A percentile compares a stretch with the other conserved stretches of the same genome.
Evolutionary conservation across 2,329 filamentous ascomycete species (phyloP).

Genomic region (Trichoderma sp.): DNA sequence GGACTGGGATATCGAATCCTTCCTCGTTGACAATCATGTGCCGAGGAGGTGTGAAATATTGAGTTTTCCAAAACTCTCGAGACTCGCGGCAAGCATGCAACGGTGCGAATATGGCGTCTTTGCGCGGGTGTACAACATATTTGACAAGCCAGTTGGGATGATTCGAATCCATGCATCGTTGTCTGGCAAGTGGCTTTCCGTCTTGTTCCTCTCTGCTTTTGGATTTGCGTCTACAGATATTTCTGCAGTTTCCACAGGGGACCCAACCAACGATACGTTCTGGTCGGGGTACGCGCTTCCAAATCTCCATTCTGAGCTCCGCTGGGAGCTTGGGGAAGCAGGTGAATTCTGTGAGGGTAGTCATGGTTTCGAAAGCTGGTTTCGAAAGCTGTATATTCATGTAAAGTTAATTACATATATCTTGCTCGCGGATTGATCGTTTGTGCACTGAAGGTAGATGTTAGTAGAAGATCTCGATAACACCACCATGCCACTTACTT

Average conservation of each 20-base stretch:
- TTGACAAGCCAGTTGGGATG: slow-evolving; percentile 18
- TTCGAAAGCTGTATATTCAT: background rate
- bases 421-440: background rate
- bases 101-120: slow-evolving; percentile 16
- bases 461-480: background rate
- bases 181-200: background rate
- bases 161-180: slow-evolving; percentile 26
- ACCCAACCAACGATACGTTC: slow-evolving; percentile 16
- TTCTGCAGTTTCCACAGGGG: slow-evolving; percentile 9
- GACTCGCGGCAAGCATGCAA: slow-evolving; percentile 20
- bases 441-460: background rate
- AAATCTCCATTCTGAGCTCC: slow-evolving; percentile 15
- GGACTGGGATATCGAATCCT: background rate
- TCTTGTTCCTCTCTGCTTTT: background rate
- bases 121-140: slow-evolving; percentile 22
- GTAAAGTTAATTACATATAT: background rate
- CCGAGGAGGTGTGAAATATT: background rate
- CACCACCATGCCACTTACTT: background rate
- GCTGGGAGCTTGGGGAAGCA: background rate
- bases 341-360: background rate
- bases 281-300: slow-evolving; percentile 14
- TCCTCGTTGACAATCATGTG: background rate
- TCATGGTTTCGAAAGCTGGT: background rate
- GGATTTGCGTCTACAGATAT: background rate
- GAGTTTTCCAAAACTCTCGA: slow-evolving; percentile 1